Evolutionary conservation across 306 rosid species (phyloP).

Genomic region (Dalbergia cochinchinensis): DNA sequence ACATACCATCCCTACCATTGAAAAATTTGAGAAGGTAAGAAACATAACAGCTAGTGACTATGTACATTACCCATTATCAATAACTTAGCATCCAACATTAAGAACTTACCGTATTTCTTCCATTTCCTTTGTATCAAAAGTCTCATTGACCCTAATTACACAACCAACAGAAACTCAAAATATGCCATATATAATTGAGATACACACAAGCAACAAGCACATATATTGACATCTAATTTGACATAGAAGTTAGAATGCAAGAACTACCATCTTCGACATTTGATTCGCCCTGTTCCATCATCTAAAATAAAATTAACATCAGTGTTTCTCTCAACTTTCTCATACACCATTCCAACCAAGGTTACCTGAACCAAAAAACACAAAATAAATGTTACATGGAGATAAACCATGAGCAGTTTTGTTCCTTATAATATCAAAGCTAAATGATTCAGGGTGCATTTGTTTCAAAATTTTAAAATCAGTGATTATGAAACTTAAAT

Average conservation of each 20-base stretch:
- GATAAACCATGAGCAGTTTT: background rate
- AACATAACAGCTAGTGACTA: constrained; percentile 2
- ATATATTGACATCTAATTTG: background rate
- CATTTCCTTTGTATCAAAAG: constrained; percentile 80
- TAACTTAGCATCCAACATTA: background rate
- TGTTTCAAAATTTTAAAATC: too few relatives aligned
- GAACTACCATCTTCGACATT: constrained; percentile 86
- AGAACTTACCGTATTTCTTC: constrained; percentile 72
- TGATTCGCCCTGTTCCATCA: constrained; percentile 91
- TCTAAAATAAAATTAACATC: constrained; percentile 72
- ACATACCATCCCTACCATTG: constrained; percentile 53
- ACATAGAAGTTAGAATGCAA: constrained; percentile 8
- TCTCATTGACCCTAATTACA: constrained; percentile 76
- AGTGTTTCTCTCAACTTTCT: constrained; percentile 78
- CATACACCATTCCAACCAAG: constrained; percentile 70
- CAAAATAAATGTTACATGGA: background rate
- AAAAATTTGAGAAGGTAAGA: constrained; percentile 45
- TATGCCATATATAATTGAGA: background rate
- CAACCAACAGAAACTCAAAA: constrained; percentile 27
- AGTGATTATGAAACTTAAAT: too few relatives aligned
- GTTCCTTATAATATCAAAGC: background rate
- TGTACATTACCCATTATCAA: background rate
- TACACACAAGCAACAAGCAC: background rate
- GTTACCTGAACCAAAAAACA: constrained; percentile 54
- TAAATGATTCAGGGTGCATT: background rate